Conservation (phyloP, 2,329 filamentous ascomycete species). For the Aspergillus vadensis region DNA sequence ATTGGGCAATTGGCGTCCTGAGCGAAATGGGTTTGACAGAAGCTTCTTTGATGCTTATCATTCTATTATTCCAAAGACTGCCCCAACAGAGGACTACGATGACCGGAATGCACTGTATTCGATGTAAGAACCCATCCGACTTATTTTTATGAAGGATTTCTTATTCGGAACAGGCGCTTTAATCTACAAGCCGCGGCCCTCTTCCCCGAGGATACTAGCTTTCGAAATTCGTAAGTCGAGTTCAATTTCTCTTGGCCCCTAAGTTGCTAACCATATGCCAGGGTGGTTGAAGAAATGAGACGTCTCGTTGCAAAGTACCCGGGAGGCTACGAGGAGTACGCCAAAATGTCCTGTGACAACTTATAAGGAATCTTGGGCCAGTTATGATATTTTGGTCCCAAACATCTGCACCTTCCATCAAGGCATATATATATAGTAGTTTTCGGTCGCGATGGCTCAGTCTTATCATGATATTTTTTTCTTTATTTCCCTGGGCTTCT, state of each 20-base stretch:
- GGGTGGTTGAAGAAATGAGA: neutral
- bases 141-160: neutral
- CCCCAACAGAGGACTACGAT: slow-evolving; percentile 29
- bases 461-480: no score
- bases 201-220: neutral
- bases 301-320: neutral
- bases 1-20: slow-evolving; percentile 31
- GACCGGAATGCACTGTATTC: slow-evolving; percentile 31
- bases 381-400: no score
- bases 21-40: slow-evolving; percentile 29
- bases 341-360: neutral
- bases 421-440: no score
- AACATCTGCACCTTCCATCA: no score
- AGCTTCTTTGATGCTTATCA: slow-evolving; percentile 32
- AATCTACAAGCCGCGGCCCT: neutral
- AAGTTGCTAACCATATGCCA: neutral
- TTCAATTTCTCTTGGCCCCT: neutral
- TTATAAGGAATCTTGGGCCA: no score
- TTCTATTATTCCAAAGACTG: slow-evolving; percentile 22
- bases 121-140: slow-evolving; percentile 19
- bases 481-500: no score
- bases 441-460: no score
- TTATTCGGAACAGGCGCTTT: neutral
- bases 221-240: neutral
- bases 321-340: neutral